phyloP scores from a whole-genome alignment of 768 basidiomycete genomes.

The Lepiota subincarnata region DNA sequence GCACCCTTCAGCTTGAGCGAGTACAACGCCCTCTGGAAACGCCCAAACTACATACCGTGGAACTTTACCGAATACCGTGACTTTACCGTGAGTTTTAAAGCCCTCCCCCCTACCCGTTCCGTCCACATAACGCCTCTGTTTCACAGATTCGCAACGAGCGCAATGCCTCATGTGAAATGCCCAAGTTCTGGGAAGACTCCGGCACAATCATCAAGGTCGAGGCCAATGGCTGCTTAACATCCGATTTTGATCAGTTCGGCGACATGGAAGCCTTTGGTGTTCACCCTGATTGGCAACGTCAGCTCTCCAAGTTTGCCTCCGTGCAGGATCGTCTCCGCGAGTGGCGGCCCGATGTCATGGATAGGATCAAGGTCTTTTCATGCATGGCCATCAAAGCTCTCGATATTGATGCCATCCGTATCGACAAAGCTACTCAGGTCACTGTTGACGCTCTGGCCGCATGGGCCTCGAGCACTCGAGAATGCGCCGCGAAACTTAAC shows the following conservation, averaged over 20 bases:
- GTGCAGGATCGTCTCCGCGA: constrained; percentile 95
- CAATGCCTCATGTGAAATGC: constrained; percentile 71
- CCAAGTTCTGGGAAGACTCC: constrained; percentile 77
- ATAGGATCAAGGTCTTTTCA: constrained; percentile 71
- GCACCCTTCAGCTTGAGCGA: constrained; percentile 78
- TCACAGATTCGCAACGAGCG: constrained; percentile 64
- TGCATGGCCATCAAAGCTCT: constrained; percentile 87
- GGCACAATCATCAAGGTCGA: constrained; percentile 59
- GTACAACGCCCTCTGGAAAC: constrained; percentile 70
- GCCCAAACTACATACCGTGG: constrained; percentile 78
- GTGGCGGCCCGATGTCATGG: constrained; percentile 80
- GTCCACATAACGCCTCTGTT: constrained; percentile 8
- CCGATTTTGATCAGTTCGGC: constrained; percentile 93
- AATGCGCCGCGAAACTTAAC: constrained; percentile 65
- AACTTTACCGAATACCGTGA: constrained; percentile 81
- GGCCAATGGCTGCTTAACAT: constrained; percentile 66
- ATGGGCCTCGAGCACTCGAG: constrained; percentile 72
- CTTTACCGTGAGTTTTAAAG: constrained; percentile 51
- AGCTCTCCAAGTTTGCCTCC: constrained; percentile 91
- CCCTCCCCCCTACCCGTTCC: constrained; percentile 4
- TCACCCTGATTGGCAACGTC: constrained; percentile 90
- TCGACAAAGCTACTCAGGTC: constrained; percentile 93
- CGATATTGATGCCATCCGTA: constrained; percentile 91
- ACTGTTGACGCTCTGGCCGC: constrained; percentile 74
- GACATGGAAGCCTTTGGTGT: constrained; percentile 99